Conservation (phyloP, 208 protist genomes). For the Leishmania amazonensis region DNA sequence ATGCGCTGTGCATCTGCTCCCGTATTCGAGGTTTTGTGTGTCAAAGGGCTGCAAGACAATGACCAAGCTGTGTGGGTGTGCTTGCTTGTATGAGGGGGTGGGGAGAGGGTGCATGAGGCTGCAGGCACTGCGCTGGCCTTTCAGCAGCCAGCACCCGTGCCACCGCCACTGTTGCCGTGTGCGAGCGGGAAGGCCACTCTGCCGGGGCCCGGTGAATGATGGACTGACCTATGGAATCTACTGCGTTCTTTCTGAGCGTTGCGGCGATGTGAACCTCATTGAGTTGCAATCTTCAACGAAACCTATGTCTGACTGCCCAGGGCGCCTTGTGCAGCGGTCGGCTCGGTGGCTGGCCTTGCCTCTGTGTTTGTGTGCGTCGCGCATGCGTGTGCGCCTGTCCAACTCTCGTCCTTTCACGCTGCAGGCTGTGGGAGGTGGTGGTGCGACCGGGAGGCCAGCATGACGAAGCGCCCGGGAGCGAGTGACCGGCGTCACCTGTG, state of each 20-base stretch:
- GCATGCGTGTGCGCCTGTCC: not conserved
- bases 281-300: constrained; percentile 18
- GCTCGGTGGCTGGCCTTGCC: not conserved
- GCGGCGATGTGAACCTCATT: constrained; percentile 14
- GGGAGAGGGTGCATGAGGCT: not conserved
- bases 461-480: not conserved
- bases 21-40: constrained; percentile 63
- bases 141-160: not conserved
- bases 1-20: constrained; percentile 13
- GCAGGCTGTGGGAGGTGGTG: not conserved
- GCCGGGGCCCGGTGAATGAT: not conserved
- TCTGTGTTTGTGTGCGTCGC: not conserved
- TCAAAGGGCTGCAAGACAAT: constrained; percentile 79
- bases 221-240: constrained; percentile 13
- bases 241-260: constrained; percentile 19
- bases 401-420: not conserved
- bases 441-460: not conserved
- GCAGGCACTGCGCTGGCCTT: not conserved
- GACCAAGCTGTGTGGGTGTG: not conserved
- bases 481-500: not conserved
- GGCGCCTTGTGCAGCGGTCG: not conserved
- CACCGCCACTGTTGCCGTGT: not conserved
- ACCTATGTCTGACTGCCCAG: constrained; percentile 5
- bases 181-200: not conserved
- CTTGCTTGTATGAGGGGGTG: not conserved